These are phyloP conservation scores for Mycosphaerella arachidis DNA, from an alignment of 2,329 filamentous ascomycete species.

Conservation along the genomic window DNA sequence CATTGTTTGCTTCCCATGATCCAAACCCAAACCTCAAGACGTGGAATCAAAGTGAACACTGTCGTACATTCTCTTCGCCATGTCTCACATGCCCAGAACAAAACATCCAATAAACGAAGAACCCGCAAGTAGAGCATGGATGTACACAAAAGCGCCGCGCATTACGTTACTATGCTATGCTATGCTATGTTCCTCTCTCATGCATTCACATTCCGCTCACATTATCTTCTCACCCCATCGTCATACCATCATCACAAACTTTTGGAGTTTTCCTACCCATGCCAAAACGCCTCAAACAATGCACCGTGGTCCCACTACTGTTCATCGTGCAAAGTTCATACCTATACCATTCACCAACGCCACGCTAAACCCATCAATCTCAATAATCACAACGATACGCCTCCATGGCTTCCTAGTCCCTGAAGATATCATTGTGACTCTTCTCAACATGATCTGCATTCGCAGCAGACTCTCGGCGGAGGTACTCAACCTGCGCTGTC, in stretches of 20 bases:
- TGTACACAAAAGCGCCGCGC: not conserved
- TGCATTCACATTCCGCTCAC: not conserved
- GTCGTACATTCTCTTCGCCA: not conserved
- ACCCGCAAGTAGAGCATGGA: not conserved
- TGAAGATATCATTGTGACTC: not conserved
- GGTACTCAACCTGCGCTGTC: slow-evolving; percentile 9
- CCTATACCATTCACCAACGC: not conserved
- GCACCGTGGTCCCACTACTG: not conserved
- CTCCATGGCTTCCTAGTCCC: slow-evolving; percentile 2
- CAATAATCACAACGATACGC: not conserved
- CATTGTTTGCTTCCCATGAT: not conserved
- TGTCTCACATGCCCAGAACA: not conserved
- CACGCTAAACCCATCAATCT: not conserved
- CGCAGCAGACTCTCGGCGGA: not conserved
- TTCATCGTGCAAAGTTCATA: not conserved
- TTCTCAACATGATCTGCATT: not conserved
- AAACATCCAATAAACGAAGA: not conserved
- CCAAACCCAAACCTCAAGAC: not conserved
- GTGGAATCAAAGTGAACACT: not conserved
- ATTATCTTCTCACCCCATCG: not conserved
- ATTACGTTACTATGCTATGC: not conserved
- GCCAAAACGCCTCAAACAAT: not conserved
- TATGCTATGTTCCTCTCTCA: not conserved
- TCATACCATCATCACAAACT: not conserved
- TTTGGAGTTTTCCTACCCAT: not conserved